Evolutionary conservation across 345 rosid genomes (phyloP), one percentile per base, ranked within the genome.

Genomic region (Luvunga scandens): DNA sequence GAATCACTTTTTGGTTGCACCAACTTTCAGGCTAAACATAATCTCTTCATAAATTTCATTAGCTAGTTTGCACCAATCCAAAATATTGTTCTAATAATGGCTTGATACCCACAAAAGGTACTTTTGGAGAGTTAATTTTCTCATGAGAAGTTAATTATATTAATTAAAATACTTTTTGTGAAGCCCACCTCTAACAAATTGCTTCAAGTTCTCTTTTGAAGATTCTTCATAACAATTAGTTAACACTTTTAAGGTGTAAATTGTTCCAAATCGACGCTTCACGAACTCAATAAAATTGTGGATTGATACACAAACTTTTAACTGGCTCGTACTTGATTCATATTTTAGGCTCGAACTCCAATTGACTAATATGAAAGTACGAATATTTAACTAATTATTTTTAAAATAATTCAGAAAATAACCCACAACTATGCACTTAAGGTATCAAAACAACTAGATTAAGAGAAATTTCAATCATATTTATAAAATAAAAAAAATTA

Each of bases 21-120:
- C 75, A 77, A 69, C 69, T 77, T 69, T 77, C 10, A 0, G 24
- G 30, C 62, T 77, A 42, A 16, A 68, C 31, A 22, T 4, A 45
- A 14, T 24, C 7, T 25, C 25, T 22, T 36, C 66, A 25, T 53
- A 33, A 33, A 31, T 75, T 66, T 65, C 55, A 31, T 45, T 7
- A 66, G 48, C 48, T 55, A 65, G 31, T 45, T 42, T 28, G 2
- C 61, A 22, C 72, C 3, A 19, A 30, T 53, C 60, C 31, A 63
- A 30, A 48, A 48, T 42, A 48, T 50, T 39, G 45, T 30, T 48
- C 53, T 62, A 9, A 62, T 65, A 21, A 64, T 75, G 4, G 28
- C 48, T 66, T 33, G 33, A 65, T 53, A 76, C 55, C 78, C 63
- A 66, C 72, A 66, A 31, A 21, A n/a, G 3, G 48, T 39, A 1